A percentile compares a stretch with the other conserved stretches of the same genome.
Evolutionary conservation across 768 basidiomycete species (phyloP).

Genomic region (Lactarius quietus): DNA sequence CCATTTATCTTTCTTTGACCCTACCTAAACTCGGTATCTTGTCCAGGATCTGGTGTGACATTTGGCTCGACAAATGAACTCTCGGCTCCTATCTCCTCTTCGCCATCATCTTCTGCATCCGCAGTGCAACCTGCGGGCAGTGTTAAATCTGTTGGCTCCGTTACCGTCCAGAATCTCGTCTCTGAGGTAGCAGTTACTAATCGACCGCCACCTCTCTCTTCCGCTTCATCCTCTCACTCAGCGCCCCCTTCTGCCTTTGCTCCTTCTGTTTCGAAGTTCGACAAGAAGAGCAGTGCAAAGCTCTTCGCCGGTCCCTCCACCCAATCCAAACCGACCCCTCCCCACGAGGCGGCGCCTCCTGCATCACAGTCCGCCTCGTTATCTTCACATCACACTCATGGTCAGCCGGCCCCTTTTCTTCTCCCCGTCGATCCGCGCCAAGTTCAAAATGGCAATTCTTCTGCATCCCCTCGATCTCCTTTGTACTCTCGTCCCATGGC

Average conservation of each 20-base stretch:
- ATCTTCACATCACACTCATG: slow-evolving; percentile 37
- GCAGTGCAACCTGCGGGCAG: slow-evolving; percentile 57
- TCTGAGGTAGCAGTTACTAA: slow-evolving; percentile 20
- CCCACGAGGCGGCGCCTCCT: slow-evolving; percentile 35
- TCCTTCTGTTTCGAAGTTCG: slow-evolving; percentile 33
- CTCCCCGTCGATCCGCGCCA: slow-evolving; percentile 14
- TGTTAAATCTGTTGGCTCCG: slow-evolving; percentile 80
- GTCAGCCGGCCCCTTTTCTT: too few species aligned
- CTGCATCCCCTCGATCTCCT: slow-evolving; percentile 54
- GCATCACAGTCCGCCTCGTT: slow-evolving; percentile 50
- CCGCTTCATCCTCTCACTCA: slow-evolving; percentile 30
- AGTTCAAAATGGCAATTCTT: slow-evolving; percentile 22
- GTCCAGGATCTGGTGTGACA: slow-evolving; percentile 41
- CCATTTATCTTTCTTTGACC: neutral
- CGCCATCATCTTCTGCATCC: slow-evolving; percentile 65
- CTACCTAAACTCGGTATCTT: slow-evolving; percentile 16
- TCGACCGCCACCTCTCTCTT: slow-evolving; percentile 28
- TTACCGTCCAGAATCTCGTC: slow-evolving; percentile 48
- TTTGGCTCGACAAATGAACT: slow-evolving; percentile 58
- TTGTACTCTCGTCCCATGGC: slow-evolving; percentile 55
- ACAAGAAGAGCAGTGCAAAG: slow-evolving; percentile 53
- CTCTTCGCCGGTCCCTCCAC: slow-evolving; percentile 51
- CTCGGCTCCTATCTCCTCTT: slow-evolving; percentile 72
- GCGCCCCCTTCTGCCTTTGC: slow-evolving; percentile 26
- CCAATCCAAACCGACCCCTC: slow-evolving; percentile 21